Base-by-base conservation (phyloP, 1,284 basidiomycete genomes). In the Sutorius eximius region DNA sequence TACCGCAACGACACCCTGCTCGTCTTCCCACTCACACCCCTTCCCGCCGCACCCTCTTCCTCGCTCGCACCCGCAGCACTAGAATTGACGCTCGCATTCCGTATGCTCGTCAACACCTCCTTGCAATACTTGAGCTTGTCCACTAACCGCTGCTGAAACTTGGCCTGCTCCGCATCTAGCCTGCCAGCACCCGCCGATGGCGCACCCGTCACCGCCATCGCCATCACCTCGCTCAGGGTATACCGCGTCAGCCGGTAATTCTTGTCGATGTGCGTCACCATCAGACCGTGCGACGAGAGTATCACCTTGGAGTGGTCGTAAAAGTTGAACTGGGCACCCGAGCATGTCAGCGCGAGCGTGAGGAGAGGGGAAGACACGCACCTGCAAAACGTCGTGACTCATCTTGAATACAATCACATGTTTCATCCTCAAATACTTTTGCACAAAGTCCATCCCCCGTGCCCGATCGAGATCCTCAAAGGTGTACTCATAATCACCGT, bases 251-350 rank as follows among this genome's bases (percentile, higher is more conserved):
- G 75, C 45, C 80, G 78, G 74, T 93, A 93, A 66, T 89, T 82
- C 73, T 92, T 93, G 78, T 94, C 92, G 65, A 98, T 95, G 70
- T 95, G 86, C 3, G 92, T 91, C 45, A 98, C 78, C 15, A 89
- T 75, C 22, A 89, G 77, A 1, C 91, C 95, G 33, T 87, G 78
- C 2, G 85, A 82, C 8, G 93, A 93, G 51, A 98, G 77, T 57
- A 99, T 87, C 54, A 98, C 75, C 73, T 99, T 99, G 38, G 91
- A 91, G 76, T 99, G 96, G 75, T 99, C 96, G 74, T 93, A 93
- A 72, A 98, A 98, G 79, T 98, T 99, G 82, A 98, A 96, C 92
- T 97, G 68, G n/a, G 24, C 4, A 20, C 6, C 1, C 27, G 8
- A 30, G 1, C 15, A 30, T 2, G 33, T 45, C 32, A 13, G 45